A percentile compares a stretch with the other conserved stretches of the same genome.
Evolutionary conservation across 805 yeast species (phyloP).

Genomic region (Yamadazyma endophytica): DNA sequence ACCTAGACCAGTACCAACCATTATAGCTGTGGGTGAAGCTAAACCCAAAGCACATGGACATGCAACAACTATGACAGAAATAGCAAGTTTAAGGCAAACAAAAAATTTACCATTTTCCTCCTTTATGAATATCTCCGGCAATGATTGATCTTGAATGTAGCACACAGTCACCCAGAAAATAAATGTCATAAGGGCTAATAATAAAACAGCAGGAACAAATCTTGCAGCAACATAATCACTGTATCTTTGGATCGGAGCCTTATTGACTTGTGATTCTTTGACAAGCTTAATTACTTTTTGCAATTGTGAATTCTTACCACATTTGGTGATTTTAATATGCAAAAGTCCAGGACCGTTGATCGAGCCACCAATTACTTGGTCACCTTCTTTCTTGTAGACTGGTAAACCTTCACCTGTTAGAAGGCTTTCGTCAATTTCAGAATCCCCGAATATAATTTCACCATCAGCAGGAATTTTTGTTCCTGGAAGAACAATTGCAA

Average conservation of each 20-base stretch:
- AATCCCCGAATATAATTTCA: constrained; percentile 63
- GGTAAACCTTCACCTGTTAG: constrained; percentile 91
- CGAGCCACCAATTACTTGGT: constrained; percentile 81
- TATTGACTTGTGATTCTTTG: constrained; percentile 80
- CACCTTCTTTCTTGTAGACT: constrained; percentile 57
- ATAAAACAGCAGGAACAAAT: constrained; percentile 75
- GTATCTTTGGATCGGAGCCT: constrained; percentile 86
- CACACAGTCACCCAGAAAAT: constrained; percentile 34
- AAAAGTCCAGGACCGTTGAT: constrained; percentile 75
- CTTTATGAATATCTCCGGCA: constrained; percentile 47
- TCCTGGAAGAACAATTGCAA: constrained; percentile 79
- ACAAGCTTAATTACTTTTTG: constrained; percentile 84
- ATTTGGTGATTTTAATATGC: constrained; percentile 59
- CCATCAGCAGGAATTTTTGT: constrained; percentile 93
- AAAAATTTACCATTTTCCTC: constrained; percentile 54
- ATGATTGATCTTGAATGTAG: constrained; percentile 14
- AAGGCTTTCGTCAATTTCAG: constrained; percentile 85
- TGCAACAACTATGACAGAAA: constrained; percentile 93
- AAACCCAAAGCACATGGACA: constrained; percentile 98
- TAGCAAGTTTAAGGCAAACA: constrained; percentile 72
- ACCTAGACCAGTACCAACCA: constrained; percentile 98
- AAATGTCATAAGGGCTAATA: constrained; percentile 63
- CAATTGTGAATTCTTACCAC: constrained; percentile 83
- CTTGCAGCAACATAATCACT: constrained; percentile 83
- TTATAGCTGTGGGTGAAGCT: constrained; percentile 97